Conservation (phyloP, 1,139 yeast species). For the Diutina ranongensis region DNA sequence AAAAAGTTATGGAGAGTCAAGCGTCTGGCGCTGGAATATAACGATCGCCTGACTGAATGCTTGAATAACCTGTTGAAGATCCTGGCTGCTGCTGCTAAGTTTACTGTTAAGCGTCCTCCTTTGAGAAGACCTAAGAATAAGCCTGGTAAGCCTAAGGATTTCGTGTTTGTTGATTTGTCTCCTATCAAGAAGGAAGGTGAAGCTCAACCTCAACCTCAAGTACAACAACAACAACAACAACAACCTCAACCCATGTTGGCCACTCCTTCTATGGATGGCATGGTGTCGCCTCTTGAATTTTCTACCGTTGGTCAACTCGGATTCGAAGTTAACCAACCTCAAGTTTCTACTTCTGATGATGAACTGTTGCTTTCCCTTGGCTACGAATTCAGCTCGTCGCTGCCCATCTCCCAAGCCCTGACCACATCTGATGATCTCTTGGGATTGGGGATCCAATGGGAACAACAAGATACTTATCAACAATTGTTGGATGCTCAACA, state of each 20-base stretch:
- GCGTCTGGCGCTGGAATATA: slow-evolving; percentile 6
- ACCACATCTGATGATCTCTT: not conserved
- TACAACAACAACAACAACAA: not conserved
- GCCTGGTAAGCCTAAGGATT: slow-evolving; percentile 42
- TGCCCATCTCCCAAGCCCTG: slow-evolving; percentile 3
- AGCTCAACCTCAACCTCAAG: not conserved
- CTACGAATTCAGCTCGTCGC: not conserved
- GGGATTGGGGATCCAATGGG: slow-evolving; percentile 5
- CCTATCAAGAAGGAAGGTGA: slow-evolving; percentile 24
- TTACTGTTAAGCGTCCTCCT: slow-evolving; percentile 32
- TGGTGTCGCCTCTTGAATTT: slow-evolving; percentile 3
- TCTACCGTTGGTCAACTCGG: not conserved
- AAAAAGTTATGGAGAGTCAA: slow-evolving; percentile 39
- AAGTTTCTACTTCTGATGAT: not conserved
- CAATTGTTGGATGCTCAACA: slow-evolving; percentile 5
- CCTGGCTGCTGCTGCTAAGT: slow-evolving; percentile 16
- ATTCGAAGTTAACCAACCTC: not conserved
- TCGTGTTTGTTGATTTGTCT: slow-evolving; percentile 43
- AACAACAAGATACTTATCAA: slow-evolving; percentile 4
- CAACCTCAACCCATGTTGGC: not conserved
- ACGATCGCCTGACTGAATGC: slow-evolving; percentile 2
- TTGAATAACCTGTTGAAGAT: slow-evolving; percentile 5
- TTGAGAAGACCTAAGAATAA: slow-evolving; percentile 39
- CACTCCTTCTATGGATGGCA: not conserved
- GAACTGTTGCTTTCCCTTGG: slow-evolving; percentile 4